These are phyloP conservation scores for Diaporthe vaccinii DNA, from an alignment of 2,329 filamentous ascomycete genomes.

Conservation along the genomic window DNA sequence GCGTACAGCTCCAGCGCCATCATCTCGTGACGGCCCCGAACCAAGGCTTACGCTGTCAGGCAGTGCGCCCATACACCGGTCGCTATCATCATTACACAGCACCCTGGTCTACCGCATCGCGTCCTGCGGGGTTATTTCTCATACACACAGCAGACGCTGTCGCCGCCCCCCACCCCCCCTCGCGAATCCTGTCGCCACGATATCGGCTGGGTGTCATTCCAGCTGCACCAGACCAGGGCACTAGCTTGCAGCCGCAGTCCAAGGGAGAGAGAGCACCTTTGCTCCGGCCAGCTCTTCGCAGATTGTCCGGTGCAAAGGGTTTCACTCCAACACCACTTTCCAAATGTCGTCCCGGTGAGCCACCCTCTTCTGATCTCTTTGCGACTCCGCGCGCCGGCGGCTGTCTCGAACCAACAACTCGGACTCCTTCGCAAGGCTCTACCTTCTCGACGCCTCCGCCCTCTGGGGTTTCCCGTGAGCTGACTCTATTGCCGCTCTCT, in stretches of 20 bases:
- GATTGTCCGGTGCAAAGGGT: slow-evolving; percentile 63
- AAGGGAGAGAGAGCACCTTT: slow-evolving; percentile 51
- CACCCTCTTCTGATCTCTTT: slow-evolving; percentile 1
- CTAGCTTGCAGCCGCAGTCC: slow-evolving; percentile 19
- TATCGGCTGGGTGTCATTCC: slow-evolving; percentile 35
- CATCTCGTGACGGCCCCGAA: slow-evolving; percentile 25
- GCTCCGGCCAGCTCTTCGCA: slow-evolving; percentile 59
- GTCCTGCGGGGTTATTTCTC: slow-evolving; percentile 33
- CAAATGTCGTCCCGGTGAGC: slow-evolving; percentile 53
- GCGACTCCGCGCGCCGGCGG: not conserved
- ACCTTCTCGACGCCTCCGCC: not conserved
- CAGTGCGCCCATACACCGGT: slow-evolving; percentile 27
- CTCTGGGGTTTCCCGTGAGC: not conserved
- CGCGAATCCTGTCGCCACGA: slow-evolving; percentile 31
- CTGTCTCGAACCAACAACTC: not conserved
- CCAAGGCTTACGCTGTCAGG: slow-evolving; percentile 21
- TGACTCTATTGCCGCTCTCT: slow-evolving; percentile 20
- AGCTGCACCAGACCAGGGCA: slow-evolving; percentile 24
- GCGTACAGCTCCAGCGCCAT: slow-evolving; percentile 32
- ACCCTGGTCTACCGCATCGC: slow-evolving; percentile 29
- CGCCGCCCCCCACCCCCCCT: slow-evolving; percentile 20
- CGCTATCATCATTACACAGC: slow-evolving; percentile 16
- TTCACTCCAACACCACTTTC: slow-evolving; percentile 46
- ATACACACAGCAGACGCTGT: slow-evolving; percentile 33
- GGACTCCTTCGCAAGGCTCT: not conserved